A percentile compares a stretch with the other conserved stretches of the same genome.
Conservation (phyloP, 257 asterid genomes). For the Echites panduratus region DNA sequence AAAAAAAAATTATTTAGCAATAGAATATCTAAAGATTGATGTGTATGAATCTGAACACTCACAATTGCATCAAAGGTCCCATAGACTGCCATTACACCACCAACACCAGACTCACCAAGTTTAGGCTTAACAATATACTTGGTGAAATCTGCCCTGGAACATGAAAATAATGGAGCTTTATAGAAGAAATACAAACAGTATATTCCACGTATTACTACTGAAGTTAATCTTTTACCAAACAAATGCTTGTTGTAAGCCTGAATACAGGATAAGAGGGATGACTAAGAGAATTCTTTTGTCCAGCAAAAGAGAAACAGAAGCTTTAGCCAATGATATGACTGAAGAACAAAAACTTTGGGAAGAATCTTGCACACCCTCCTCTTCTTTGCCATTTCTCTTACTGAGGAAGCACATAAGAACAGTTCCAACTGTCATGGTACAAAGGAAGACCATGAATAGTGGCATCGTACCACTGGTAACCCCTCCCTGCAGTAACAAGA, state of each 20-base stretch:
- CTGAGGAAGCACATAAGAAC: slow-evolving; percentile 82
- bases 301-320: slow-evolving; percentile 48
- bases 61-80: slow-evolving; percentile 88
- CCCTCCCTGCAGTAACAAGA: slow-evolving; percentile 62
- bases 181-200: slow-evolving; percentile 6
- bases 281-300: slow-evolving; percentile 68
- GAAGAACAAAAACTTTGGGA: slow-evolving; percentile 43
- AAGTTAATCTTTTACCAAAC: slow-evolving; percentile 54
- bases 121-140: slow-evolving; percentile 72
- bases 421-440: slow-evolving; percentile 69
- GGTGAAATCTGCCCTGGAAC: slow-evolving; percentile 87
- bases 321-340: slow-evolving; percentile 47
- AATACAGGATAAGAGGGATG: slow-evolving; percentile 85
- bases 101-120: slow-evolving; percentile 94
- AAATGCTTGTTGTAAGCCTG: slow-evolving; percentile 94
- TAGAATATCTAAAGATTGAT: not conserved
- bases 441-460: slow-evolving; percentile 68
- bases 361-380: slow-evolving; percentile 36
- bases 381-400: slow-evolving; percentile 61
- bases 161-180: not conserved
- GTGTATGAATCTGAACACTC: slow-evolving; percentile 29
- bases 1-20: not conserved
- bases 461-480: slow-evolving; percentile 68
- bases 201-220: slow-evolving; percentile 2
- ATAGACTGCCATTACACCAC: slow-evolving; percentile 92